phyloP scores from a whole-genome alignment of 1,139 yeast genomes.

The Yamadazyma triangularis region DNA sequence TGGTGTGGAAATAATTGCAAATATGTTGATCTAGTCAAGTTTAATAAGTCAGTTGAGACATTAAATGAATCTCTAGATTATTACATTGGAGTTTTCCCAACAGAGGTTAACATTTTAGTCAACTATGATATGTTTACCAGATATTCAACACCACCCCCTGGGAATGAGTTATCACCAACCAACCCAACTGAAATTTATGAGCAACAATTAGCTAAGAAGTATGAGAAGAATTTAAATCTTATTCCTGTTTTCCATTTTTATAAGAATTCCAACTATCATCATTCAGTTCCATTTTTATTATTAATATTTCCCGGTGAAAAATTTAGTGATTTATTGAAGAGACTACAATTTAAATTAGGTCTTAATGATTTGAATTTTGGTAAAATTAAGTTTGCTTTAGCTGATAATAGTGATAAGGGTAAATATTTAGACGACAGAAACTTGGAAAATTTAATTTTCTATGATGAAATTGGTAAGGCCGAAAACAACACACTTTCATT shows the following conservation, averaged over 20 bases:
- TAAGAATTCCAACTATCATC: conserved; percentile 64
- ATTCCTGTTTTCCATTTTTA: conserved; percentile 65
- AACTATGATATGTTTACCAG: conserved; percentile 36
- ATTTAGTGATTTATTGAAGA: conserved; percentile 57
- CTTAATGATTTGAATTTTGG: conserved; percentile 76
- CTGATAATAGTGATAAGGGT: conserved; percentile 39
- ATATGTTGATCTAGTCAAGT: conserved; percentile 33
- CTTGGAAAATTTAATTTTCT: conserved; percentile 45
- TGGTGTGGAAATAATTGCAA: conserved; percentile 51
- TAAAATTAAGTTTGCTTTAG: conserved; percentile 63
- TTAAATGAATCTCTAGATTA: conserved; percentile 33
- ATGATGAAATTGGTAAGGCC: conserved; percentile 47
- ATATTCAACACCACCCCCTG: conserved; percentile 8
- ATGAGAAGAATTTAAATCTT: conserved; percentile 37
- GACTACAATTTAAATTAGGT: conserved; percentile 68
- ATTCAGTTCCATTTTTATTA: conserved; percentile 87
- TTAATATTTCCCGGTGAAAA: conserved; percentile 62
- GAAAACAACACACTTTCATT: conserved; percentile 40
- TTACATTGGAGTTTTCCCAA: conserved; percentile 43
- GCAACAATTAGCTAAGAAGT: conserved; percentile 22
- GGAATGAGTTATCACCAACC: conserved; percentile 13
- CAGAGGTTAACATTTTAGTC: conserved; percentile 37
- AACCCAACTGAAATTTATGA: conserved; percentile 22
- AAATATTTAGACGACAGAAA: conserved; percentile 47
- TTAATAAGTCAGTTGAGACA: conserved; percentile 33